Evolutionary conservation across 306 rosid species (phyloP), one percentile per base, ranked within the genome.

Genomic region (Inga oerstediana): DNA sequence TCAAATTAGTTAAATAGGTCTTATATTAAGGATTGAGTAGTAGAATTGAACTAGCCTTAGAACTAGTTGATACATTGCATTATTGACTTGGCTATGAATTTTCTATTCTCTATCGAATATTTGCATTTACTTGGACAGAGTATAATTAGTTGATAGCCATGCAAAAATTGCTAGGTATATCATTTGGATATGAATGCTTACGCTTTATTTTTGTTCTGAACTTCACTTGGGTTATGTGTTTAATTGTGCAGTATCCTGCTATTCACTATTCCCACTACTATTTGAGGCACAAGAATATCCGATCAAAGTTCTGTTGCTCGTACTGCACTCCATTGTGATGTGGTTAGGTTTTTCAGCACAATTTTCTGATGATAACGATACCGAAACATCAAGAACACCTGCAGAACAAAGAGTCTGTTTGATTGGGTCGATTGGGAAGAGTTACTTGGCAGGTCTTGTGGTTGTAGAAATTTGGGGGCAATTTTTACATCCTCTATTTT

Each of bases 201-300:
- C 56, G 34, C 61, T 74, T 17, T 35, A 43, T 74, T 67, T 19
- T 67, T 17, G 37, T 43, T 74, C 24, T 83, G 24, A 32, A 56
- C 13, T 78, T 80, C 72, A 82, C 72, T 11, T 81, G 65, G 65
- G 20, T 65, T 79, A 65, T 22, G 0, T 83, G 3, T 67, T 15
- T 64, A 51, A 59, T 8, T 43, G n/a, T 88, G 89, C 94, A 96
- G 97, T 89, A 34, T 93, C 97, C 15, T 93, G 99, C 92, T 92
- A 93, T 84, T 92, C 98, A 4, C 78, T 90, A 75, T 93, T 96
- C 72, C 99, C 98, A 0, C 92, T 93, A 22, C 89, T 96, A 71
- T 91, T 86, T 79, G 97, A 90, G 88, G 89, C 93, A 75, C 98
- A 84, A 83, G 99, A 96, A 83, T 93, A 92, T 80, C 97, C 97